phyloP scores from a whole-genome alignment of 2,329 filamentous ascomycete species.

The Ophiocordyceps sinensis region DNA sequence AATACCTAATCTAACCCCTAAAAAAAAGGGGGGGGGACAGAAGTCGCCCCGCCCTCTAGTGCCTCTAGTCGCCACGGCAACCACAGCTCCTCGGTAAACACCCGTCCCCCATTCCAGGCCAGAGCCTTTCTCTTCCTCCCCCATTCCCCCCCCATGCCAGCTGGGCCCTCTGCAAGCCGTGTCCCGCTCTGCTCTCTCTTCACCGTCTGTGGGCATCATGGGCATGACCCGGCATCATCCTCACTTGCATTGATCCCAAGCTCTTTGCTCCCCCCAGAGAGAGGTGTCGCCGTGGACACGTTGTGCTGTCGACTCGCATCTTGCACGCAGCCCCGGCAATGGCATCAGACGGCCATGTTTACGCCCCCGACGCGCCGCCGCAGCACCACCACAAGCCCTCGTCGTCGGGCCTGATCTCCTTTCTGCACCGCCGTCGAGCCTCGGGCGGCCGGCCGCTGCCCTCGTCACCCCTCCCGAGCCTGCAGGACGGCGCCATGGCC shows the following conservation, averaged over 20 bases:
- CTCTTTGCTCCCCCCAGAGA: neutral
- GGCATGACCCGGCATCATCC: neutral
- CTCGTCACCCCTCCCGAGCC: neutral
- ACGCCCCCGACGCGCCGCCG: conserved; percentile 5
- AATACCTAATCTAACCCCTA: no score
- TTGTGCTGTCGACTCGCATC: no score
- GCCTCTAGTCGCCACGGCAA: conserved; percentile 6
- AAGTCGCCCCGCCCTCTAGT: no score
- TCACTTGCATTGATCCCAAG: neutral
- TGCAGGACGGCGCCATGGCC: conserved; percentile 11
- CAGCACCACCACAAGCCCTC: conserved; percentile 30
- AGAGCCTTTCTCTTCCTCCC: neutral
- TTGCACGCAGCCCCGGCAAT: conserved; percentile 1
- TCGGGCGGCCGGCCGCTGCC: conserved; percentile 24
- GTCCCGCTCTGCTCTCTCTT: neutral
- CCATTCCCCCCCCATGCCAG: neutral
- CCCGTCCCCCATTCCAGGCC: conserved; percentile 1
- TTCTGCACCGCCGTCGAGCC: conserved; percentile 34
- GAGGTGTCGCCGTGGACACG: no score
- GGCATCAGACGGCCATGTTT: conserved; percentile 6
- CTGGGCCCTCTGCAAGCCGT: neutral
- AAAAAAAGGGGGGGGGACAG: no score
- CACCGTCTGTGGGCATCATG: neutral
- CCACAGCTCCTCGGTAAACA: conserved; percentile 8
- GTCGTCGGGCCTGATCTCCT: conserved; percentile 32